These are phyloP conservation scores for Parachlorella kessleri DNA, from an alignment of 139 green algal genomes.

Conservation along the genomic window DNA sequence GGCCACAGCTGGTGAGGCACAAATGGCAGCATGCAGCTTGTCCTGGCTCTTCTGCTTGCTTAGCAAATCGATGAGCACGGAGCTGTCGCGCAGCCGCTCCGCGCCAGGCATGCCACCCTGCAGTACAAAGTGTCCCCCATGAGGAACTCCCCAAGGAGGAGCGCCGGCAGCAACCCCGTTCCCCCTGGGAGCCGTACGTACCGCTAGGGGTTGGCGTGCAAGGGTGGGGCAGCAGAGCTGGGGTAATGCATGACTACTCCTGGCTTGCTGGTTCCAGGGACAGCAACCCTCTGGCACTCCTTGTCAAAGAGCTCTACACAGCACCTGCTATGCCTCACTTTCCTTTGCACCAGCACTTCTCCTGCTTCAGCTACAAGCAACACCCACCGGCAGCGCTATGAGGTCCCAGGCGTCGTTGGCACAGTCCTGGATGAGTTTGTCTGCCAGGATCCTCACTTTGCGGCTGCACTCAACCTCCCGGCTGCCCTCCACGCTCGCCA, in stretches of 20 bases:
- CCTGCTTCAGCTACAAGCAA: background rate
- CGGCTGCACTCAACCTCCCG: constrained; percentile 65
- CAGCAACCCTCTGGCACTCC: too few species aligned
- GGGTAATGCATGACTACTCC: too few species aligned
- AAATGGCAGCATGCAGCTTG: constrained; percentile 88
- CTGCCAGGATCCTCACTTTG: constrained; percentile 83
- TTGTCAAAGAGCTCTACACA: too few species aligned
- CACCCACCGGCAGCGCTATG: constrained; percentile 80
- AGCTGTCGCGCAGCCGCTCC: constrained; percentile 79
- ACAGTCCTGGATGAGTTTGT: constrained; percentile 63
- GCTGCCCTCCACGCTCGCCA: constrained; percentile 83
- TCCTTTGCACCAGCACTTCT: too few species aligned
- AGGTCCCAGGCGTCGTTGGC: constrained; percentile 71
- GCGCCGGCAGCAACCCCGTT: too few species aligned
- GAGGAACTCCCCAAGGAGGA: too few species aligned
- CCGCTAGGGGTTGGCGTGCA: too few species aligned
- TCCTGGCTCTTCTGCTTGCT: constrained; percentile 51
- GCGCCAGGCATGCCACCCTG: constrained; percentile 95
- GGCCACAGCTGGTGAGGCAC: constrained; percentile 91
- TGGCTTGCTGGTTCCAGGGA: too few species aligned
- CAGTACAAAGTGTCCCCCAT: too few species aligned
- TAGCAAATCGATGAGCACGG: constrained; percentile 62
- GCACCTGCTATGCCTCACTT: too few species aligned
- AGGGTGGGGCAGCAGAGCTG: too few species aligned
- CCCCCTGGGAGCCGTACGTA: too few species aligned